Evolutionary conservation across 345 rosid species (phyloP), one percentile per base, ranked within the genome.

Genomic region (Lumnitzera racemosa): DNA sequence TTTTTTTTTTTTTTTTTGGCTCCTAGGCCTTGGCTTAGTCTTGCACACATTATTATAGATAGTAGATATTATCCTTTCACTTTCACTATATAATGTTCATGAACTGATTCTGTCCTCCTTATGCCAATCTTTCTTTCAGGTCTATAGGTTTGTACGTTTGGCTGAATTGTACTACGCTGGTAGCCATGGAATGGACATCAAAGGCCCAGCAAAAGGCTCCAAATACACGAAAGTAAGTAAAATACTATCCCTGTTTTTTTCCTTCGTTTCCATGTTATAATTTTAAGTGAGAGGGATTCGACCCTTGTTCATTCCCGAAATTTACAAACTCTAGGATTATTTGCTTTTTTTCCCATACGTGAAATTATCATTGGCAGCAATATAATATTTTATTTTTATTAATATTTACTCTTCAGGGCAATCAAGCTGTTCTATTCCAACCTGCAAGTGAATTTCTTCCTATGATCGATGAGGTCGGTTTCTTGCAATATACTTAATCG

Each of bases 161-260:
- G 81, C 88, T 13, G 99, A 81, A 73, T 77, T 90, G 62, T 94
- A 94, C 78, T 94, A 94, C 56, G 97, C 99, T 4, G 99, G 99
- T n/a, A 94, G 99, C 75, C 99, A 94, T 73, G 99, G 99, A 49
- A 94, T 94, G 99, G 99, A 94, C 96, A 94, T 94, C 49, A 86
- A 74, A 76, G 97, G 97, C 13, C 99, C 99, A 53, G 71, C 80
- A 12, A 81, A 81, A 71, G 76, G 80, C 17, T 67, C 79, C 49
- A 76, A 67, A 61, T 56, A 71, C 78, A 82, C 70, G 69, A 78
- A 77, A 76, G 96, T 83, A 24, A 70, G 72, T 56, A 20, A 20
- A 20, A 20, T 20, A 20, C 20, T 20, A 20, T 49, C 49, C 31
- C 64, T 2, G 31, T 56, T 13, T 20, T 49, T 49, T 49, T 56